Evolutionary conservation across 352 stramenopile genomes (phyloP).

Genomic region (Phytophthora chlamydospora): DNA sequence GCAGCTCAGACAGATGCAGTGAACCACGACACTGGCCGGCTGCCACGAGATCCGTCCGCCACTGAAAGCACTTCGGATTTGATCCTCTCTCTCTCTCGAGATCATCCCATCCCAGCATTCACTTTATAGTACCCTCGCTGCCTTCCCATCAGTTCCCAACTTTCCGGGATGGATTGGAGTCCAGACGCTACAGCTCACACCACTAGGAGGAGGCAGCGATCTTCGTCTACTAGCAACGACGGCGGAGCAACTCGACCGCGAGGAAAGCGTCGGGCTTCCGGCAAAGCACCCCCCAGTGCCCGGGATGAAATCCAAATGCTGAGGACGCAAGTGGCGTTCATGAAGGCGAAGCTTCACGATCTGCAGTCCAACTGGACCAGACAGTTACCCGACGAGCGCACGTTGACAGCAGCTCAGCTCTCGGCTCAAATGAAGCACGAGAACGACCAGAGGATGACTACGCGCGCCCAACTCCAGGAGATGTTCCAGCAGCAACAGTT

Average conservation of each 20-base stretch:
- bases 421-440: constrained; percentile 21
- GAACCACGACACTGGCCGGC: not conserved
- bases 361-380: constrained; percentile 15
- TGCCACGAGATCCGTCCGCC: no score
- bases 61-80: no score
- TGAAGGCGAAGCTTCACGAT: constrained; percentile 18
- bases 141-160: no score
- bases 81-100: no score
- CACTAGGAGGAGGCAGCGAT: no score
- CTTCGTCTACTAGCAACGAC: no score
- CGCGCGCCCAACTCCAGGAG: constrained; percentile 12
- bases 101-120: no score
- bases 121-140: no score
- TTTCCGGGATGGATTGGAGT: no score
- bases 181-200: no score
- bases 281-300: not conserved
- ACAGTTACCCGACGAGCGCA: constrained; percentile 10
- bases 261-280: not conserved
- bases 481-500: constrained; percentile 29
- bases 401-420: constrained; percentile 8
- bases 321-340: constrained; percentile 16
- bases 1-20: not conserved
- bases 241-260: not conserved
- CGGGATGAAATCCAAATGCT: constrained; percentile 25
- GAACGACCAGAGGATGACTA: not conserved